Base-by-base conservation (phyloP, 73 alveolate species). In the Paramecium biaurelia region DNA sequence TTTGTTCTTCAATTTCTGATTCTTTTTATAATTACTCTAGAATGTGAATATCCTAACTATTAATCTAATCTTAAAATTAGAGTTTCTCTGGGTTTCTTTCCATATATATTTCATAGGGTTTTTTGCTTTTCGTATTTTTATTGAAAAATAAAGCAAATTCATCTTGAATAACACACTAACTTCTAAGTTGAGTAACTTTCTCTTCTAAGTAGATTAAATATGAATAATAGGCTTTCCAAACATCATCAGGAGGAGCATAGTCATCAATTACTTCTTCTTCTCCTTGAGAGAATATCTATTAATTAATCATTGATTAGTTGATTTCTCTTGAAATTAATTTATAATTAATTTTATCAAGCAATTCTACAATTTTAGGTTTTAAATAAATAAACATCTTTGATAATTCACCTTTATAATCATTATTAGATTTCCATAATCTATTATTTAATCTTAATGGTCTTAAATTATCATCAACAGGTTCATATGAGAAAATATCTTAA, bases 391-490 rank as follows among this genome's bases (percentile, higher is more conserved):
- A 38, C 56, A 35, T 74, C 4, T 11, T 43, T 21, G 87, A 35
- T 18, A 53, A 18, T 53, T 53, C 68, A 1, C 68, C 68, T 53
- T 53, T 53, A 18, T 53, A 53, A 53, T 53, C 68, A 53, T 74
- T 43, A 14, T 74, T 30, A 14, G 87, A 43, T 74, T 74, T 74
- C 87, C 87, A 74, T 34, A 74, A 18, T 74, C 87, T 74, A 21
- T 74, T 74, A 15, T 74, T 74, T 32, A 74, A 14, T 35, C 87
- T 74, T 21, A 74, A 38, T 0, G 87, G 87, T 74, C 87, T 11
- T 18, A 74, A 20, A 34, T 74, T 74, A n/a, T 74, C 37, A 74
- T 74, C 87, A 15, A 74, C 87, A 74, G 87, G 87, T 35, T 74
- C 87, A 28, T 30, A 74, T 2, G 87, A 74, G 18, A 74, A 74